These are phyloP conservation scores for Phymatotrichopsis omnivora DNA, from an alignment of 2,329 filamentous ascomycete species.

Conservation along the genomic window DNA sequence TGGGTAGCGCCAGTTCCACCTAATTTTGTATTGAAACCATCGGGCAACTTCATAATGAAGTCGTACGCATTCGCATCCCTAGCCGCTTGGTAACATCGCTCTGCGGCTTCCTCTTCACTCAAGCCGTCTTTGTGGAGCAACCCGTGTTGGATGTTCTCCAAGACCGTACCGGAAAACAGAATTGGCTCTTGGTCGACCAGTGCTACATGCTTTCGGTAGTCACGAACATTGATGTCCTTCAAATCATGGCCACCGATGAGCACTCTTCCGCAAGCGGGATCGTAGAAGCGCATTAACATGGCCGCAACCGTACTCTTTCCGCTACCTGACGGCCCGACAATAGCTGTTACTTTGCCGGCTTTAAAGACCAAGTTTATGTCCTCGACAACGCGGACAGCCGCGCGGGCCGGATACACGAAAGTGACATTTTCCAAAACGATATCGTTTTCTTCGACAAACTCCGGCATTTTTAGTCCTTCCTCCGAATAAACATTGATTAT, in stretches of 20 bases:
- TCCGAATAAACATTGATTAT: constrained; percentile 24
- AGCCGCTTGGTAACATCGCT: constrained; percentile 24
- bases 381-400: constrained; percentile 37
- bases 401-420: constrained; percentile 36
- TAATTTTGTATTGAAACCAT: constrained; percentile 28
- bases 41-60: constrained; percentile 28
- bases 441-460: constrained; percentile 27
- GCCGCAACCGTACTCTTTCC: constrained; percentile 49
- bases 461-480: constrained; percentile 15
- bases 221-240: constrained; percentile 40
- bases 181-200: constrained; percentile 60
- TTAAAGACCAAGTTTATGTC: constrained; percentile 36
- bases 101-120: constrained; percentile 2
- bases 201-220: constrained; percentile 47
- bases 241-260: constrained; percentile 43
- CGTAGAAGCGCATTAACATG: constrained; percentile 49
- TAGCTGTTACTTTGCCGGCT: constrained; percentile 44
- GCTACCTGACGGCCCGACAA: constrained; percentile 50
- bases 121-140: constrained; percentile 34
- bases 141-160: constrained; percentile 45
- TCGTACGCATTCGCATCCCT: constrained; percentile 28
- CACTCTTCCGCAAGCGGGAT: constrained; percentile 43
- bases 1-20: constrained; percentile 29
- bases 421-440: constrained; percentile 36
- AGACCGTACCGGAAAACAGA: constrained; percentile 53